Conservation (phyloP, 176 grass and related monocot species). For the Triticum monococcum region DNA sequence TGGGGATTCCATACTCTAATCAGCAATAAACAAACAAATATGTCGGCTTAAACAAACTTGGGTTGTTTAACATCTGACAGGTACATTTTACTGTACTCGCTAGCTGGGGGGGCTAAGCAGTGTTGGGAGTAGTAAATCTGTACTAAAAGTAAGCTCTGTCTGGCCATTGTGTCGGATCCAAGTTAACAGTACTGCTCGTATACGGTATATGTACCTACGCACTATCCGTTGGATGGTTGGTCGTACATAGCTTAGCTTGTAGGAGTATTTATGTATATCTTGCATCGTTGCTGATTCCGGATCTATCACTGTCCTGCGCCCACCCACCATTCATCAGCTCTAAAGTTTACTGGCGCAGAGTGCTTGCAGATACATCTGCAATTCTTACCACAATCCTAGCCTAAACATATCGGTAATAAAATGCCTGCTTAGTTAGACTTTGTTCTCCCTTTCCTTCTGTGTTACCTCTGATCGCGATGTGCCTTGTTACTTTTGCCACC, state of each 20-base stretch:
- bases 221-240: slow-evolving; percentile 19
- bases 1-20: not conserved
- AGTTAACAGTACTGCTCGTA: not conserved
- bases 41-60: not conserved
- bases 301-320: not conserved
- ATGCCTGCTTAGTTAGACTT: too few species aligned
- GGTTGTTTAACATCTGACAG: not conserved
- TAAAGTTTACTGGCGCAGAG: not conserved
- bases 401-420: too few species aligned
- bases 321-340: not conserved
- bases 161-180: slow-evolving; percentile 19
- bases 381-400: not conserved
- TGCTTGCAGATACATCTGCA: not conserved
- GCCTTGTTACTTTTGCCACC: not conserved
- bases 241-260: not conserved
- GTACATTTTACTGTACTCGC: not conserved
- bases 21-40: not conserved
- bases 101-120: not conserved
- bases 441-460: not conserved
- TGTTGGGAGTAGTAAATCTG: not conserved
- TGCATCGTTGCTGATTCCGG: not conserved
- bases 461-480: not conserved
- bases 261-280: not conserved
- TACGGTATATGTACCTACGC: not conserved
- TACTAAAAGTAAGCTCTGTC: not conserved